Percentiles rank a stretch among this genome's conserved stretches.
phyloP scores from a whole-genome alignment of 192 early-diverging fungal species.

The Coemansia pectinata region DNA sequence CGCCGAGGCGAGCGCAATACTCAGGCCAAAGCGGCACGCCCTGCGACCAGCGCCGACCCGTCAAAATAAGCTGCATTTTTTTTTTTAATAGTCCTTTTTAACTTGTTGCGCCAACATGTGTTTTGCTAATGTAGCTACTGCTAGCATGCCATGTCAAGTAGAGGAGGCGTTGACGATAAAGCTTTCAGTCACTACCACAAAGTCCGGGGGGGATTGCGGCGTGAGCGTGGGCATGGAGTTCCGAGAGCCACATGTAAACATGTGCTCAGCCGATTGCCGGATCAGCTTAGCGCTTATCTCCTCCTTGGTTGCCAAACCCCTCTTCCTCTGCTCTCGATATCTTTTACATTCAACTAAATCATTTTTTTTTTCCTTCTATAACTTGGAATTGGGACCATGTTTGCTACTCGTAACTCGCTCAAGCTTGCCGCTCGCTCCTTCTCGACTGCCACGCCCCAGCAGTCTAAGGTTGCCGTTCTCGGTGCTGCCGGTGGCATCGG shows the following conservation, averaged over 20 bases:
- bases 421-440: slow-evolving; percentile 52
- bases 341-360: not conserved
- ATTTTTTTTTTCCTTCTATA: slow-evolving; percentile 1
- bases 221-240: not conserved
- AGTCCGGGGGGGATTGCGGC: not conserved
- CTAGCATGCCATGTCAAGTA: not conserved
- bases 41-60: not conserved
- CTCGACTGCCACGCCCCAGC: slow-evolving; percentile 50
- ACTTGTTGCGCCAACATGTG: not conserved
- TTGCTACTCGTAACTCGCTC: slow-evolving; percentile 51
- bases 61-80: not conserved
- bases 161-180: not conserved
- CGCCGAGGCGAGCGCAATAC: slow-evolving; percentile 26
- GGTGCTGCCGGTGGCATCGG: slow-evolving; percentile 95
- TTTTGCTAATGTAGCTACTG: not conserved
- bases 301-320: not conserved
- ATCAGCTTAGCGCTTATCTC: not conserved
- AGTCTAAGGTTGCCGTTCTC: slow-evolving; percentile 67
- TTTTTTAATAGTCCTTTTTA: not conserved
- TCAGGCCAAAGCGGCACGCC: not conserved
- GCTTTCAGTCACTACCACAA: not conserved
- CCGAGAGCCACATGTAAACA: not conserved
- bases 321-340: not conserved
- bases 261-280: not conserved
- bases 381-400: slow-evolving; percentile 36